These are phyloP conservation scores for Globisporangium mamillatum DNA, from an alignment of 352 stramenopile species.

Conservation along the genomic window DNA sequence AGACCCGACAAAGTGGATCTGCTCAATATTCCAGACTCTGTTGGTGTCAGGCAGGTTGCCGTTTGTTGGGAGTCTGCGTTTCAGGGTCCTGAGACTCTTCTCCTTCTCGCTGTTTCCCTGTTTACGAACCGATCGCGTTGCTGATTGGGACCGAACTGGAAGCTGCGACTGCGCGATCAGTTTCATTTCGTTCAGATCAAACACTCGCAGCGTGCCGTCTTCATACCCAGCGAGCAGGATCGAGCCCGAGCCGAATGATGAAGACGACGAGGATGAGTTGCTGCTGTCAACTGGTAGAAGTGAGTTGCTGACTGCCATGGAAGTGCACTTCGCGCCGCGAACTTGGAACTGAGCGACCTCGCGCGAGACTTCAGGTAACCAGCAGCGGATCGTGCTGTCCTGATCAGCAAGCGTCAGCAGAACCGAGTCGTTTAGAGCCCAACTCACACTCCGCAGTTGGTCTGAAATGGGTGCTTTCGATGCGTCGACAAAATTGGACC, in stretches of 20 bases:
- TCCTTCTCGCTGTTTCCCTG: background rate
- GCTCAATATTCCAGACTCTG: conserved; percentile 16
- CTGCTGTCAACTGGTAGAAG: background rate
- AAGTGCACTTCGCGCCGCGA: conserved; percentile 24
- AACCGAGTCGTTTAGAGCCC: conserved; percentile 30
- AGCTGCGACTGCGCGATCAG: conserved; percentile 44
- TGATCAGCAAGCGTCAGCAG: conserved; percentile 30
- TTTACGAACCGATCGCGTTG: background rate
- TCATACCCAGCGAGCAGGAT: conserved; percentile 44
- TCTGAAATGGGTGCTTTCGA: too few species aligned
- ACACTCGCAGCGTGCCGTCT: conserved; percentile 46
- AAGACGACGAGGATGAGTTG: background rate
- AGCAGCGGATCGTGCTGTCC: conserved; percentile 34
- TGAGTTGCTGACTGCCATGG: conserved; percentile 33
- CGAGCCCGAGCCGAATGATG: conserved; percentile 10
- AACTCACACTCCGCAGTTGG: conserved; percentile 11
- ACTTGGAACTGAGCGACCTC: conserved; percentile 44
- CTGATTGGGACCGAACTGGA: background rate
- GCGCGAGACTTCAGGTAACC: conserved; percentile 33
- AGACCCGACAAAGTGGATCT: conserved; percentile 36
- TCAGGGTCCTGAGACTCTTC: conserved; percentile 6
- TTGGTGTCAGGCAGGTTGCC: background rate
- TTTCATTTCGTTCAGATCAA: conserved; percentile 44
- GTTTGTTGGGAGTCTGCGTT: conserved; percentile 1
- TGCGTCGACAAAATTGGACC: too few species aligned